Evolutionary conservation across 2,329 filamentous ascomycete genomes (phyloP).

Genomic region (Colletotrichum melonis): DNA sequence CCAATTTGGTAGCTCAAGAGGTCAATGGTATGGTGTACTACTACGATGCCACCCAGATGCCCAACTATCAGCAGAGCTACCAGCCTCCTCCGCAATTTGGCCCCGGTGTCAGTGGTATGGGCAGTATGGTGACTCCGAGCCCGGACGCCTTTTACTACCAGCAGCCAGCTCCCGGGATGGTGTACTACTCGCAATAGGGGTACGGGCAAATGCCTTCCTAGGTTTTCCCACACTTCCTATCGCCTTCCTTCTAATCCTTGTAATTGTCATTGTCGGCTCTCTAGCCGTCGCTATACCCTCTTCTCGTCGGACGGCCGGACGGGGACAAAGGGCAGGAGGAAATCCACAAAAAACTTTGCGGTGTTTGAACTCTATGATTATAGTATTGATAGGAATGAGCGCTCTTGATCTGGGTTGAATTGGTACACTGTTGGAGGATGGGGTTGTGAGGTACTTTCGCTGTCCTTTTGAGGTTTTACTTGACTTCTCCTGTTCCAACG

Average conservation of each 20-base stretch:
- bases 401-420: constrained; percentile 17
- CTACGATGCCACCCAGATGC: constrained; percentile 81
- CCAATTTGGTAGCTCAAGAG: constrained; percentile 80
- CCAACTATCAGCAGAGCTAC: constrained; percentile 62
- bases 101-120: constrained; percentile 74
- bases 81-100: constrained; percentile 42
- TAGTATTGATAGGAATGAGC: constrained; percentile 33
- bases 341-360: constrained; percentile 29
- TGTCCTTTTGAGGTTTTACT: constrained; percentile 1
- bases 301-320: constrained; percentile 32
- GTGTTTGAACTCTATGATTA: constrained; percentile 24
- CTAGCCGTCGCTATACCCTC: constrained; percentile 26
- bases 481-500: constrained; percentile 3
- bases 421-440: constrained; percentile 10
- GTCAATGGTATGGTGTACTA: constrained; percentile 97
- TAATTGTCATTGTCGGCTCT: constrained; percentile 43
- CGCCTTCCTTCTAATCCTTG: constrained; percentile 42
- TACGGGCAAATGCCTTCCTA: constrained; percentile 33
- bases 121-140: constrained; percentile 81
- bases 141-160: constrained; percentile 79
- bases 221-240: constrained; percentile 27
- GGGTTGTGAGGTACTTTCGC: constrained; percentile 5
- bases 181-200: constrained; percentile 71
- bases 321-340: constrained; percentile 31
- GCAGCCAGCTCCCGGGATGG: constrained; percentile 64